A percentile compares a stretch with the other conserved stretches of the same genome.
Evolutionary conservation across 257 asterid genomes (phyloP).

Genomic region (Penstemon barbatus): DNA sequence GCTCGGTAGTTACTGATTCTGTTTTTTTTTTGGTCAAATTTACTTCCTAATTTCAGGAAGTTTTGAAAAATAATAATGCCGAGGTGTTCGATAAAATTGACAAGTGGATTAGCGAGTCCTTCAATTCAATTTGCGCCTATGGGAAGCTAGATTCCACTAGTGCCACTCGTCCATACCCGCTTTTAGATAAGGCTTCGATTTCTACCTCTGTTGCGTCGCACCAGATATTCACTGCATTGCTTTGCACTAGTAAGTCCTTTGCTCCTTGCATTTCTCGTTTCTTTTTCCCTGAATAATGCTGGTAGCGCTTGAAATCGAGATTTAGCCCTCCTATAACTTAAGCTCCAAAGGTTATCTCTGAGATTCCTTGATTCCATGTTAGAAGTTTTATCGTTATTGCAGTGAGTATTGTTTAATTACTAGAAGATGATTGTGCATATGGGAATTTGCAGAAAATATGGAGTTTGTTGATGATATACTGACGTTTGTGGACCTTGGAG

Average conservation of each 20-base stretch:
- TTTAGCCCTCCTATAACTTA: not conserved
- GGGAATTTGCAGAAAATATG: conserved; percentile 62
- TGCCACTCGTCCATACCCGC: conserved; percentile 55
- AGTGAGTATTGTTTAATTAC: conserved; percentile 1
- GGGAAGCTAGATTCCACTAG: conserved; percentile 36
- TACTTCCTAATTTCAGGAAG: conserved; percentile 48
- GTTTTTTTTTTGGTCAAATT: not conserved
- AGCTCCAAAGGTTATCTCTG: not conserved
- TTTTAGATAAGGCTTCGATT: conserved; percentile 36
- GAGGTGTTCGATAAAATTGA: conserved; percentile 62
- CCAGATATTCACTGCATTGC: conserved; percentile 71
- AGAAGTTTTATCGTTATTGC: not conserved
- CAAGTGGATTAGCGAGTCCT: conserved; percentile 71
- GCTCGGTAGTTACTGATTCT: not conserved
- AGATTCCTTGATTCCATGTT: conserved; percentile 4
- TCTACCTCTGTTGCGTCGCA: conserved; percentile 43
- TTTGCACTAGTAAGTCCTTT: conserved; percentile 70
- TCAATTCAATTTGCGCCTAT: conserved; percentile 46
- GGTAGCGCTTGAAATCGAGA: not conserved
- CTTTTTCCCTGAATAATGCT: not conserved
- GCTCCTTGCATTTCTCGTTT: conserved; percentile 12
- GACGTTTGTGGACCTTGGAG: conserved; percentile 75
- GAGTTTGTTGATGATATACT: conserved; percentile 83
- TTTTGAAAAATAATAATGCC: conserved; percentile 56
- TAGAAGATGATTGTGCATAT: conserved; percentile 1